phyloP scores from a whole-genome alignment of 2,329 filamentous ascomycete genomes.

The Fusarium sp. region DNA sequence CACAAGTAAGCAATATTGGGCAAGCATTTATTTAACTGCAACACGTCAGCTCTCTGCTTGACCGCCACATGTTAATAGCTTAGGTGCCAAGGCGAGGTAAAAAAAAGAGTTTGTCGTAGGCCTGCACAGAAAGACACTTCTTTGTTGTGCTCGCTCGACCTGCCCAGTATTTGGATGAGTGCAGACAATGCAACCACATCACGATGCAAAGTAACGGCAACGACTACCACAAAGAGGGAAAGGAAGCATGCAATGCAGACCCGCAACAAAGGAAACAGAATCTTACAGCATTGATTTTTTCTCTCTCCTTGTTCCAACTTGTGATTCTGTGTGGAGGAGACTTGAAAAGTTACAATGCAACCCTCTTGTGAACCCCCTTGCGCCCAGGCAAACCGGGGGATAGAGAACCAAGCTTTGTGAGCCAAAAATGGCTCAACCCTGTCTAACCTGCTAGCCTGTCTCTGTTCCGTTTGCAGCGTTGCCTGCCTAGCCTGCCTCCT shows the following conservation, averaged over 20 bases:
- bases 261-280: constrained; percentile 17
- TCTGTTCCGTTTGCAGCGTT: constrained; percentile 23
- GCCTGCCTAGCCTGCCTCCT: no score
- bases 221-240: constrained; percentile 12
- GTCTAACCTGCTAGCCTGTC: constrained; percentile 1
- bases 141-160: constrained; percentile 3
- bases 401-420: constrained; percentile 38
- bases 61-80: constrained; percentile 34
- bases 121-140: constrained; percentile 16
- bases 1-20: constrained; percentile 24
- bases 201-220: constrained; percentile 12
- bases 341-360: constrained; percentile 9
- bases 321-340: background rate
- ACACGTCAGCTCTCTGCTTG: constrained; percentile 38
- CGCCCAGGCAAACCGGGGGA: background rate
- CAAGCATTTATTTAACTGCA: constrained; percentile 17
- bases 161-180: constrained; percentile 9
- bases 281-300: constrained; percentile 2
- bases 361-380: constrained; percentile 12
- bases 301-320: constrained; percentile 14
- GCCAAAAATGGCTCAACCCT: constrained; percentile 35
- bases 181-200: constrained; percentile 22
- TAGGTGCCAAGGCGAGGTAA: constrained; percentile 16
- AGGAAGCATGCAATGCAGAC: constrained; percentile 6
- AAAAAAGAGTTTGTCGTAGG: constrained; percentile 11